Base-by-base conservation (phyloP, 2,329 filamentous ascomycete species). In the Colletotrichum sp. region DNA sequence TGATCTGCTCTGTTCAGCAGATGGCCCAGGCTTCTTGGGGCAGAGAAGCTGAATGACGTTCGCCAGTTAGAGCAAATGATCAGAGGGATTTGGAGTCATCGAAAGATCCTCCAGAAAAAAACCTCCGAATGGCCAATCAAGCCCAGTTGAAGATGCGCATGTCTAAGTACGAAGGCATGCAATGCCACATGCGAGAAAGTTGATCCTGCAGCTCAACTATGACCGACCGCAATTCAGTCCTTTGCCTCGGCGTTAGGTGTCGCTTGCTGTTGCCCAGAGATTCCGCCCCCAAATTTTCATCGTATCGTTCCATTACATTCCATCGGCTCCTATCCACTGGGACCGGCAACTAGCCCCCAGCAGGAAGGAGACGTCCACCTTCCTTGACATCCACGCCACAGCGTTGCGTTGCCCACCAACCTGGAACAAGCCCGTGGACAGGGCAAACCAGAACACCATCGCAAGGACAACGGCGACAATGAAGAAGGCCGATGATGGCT, bases 221-320 rank as follows among this genome's bases (percentile, higher is more conserved):
- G 43, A 21, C 28, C 43, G 28, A 55, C 43, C 24, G 30, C 26
- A 52, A 21, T 28, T 13, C 48, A 36, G 18, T 30, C 28, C 32
- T 64, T 18, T 21, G 12, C 39, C 59, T 64, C 68, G 59, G 68
- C 14, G 60, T 57, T 43, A 57, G 28, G 39, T 65, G 68, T 71
- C 68, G 39, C 30, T n/a, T 57, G 55, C 30, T 32, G 55, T 52
- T 26, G 60, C 48, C 34, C 39, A 72, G 24, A 34, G 55, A 73
- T 63, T 57, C 21, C 36, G 65, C 57, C 36, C 72, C 48, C 59
- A 60, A 71, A 34, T 21, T 34, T 43, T n/a, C 48, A 69, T 39
- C 48, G 71, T 30, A 60, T 60, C 12, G 43, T 75, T 76, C 71
- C 66, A 76, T 75, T 36, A 14, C 60, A 66, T 76, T 75, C 71